A percentile compares a stretch with the other conserved stretches of the same genome.
phyloP scores from a whole-genome alignment of 2,329 filamentous ascomycete species.

The Aspergillaceae sp. region DNA sequence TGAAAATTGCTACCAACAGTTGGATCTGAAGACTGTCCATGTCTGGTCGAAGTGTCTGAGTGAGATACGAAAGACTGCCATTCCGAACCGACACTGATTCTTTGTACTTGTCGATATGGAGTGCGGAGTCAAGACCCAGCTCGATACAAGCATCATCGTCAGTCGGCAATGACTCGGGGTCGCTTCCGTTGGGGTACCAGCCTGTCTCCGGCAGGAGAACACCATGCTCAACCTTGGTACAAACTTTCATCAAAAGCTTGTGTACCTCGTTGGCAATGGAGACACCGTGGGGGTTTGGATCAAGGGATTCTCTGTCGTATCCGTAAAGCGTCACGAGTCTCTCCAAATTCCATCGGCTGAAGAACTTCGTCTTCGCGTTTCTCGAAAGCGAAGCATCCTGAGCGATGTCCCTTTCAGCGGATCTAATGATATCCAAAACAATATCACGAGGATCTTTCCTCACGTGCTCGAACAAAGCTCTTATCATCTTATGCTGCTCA shows the following conservation, averaged over 20 bases:
- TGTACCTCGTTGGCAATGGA: constrained; percentile 63
- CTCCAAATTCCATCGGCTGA: constrained; percentile 65
- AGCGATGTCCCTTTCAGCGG: constrained; percentile 62
- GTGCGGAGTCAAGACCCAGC: constrained; percentile 59
- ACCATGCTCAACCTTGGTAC: constrained; percentile 64
- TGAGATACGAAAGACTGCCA: constrained; percentile 66
- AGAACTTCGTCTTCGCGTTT: constrained; percentile 63
- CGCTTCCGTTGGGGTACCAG: constrained; percentile 69
- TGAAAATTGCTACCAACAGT: constrained; percentile 71
- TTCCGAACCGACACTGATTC: constrained; percentile 69
- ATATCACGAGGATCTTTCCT: constrained; percentile 68
- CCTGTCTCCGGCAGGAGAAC: constrained; percentile 68
- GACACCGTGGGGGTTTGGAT: constrained; percentile 34
- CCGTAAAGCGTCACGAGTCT: constrained; percentile 65
- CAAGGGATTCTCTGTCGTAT: constrained; percentile 40
- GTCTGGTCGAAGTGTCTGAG: constrained; percentile 73
- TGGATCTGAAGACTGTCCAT: constrained; percentile 72
- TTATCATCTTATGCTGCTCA: constrained; percentile 60
- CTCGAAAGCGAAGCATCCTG: constrained; percentile 65
- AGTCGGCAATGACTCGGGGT: constrained; percentile 47
- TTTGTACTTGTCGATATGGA: constrained; percentile 60
- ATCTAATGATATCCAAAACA: constrained; percentile 64
- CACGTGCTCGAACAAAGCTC: constrained; percentile 65
- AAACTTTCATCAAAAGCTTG: constrained; percentile 64
- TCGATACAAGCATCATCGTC: constrained; percentile 46